Evolutionary conservation across 2,329 filamentous ascomycete genomes (phyloP).

Genomic region (Pseudocercospora crystallina): DNA sequence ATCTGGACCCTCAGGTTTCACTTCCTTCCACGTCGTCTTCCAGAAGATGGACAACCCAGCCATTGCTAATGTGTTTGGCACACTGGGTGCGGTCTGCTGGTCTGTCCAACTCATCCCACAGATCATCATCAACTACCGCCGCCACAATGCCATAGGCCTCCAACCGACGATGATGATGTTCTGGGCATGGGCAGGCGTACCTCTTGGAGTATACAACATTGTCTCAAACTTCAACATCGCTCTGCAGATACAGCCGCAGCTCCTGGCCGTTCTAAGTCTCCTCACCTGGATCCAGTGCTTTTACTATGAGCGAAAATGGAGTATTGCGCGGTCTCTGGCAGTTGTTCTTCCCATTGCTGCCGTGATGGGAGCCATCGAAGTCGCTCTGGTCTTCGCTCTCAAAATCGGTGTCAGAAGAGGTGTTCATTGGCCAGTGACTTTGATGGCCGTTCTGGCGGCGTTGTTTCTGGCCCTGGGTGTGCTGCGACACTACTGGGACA

Average conservation of each 20-base stretch:
- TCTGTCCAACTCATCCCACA: conserved; percentile 69
- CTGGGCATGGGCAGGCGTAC: conserved; percentile 67
- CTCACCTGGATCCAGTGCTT: conserved; percentile 58
- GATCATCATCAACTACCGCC: conserved; percentile 65
- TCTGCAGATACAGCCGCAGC: conserved; percentile 56
- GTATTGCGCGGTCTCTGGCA: conserved; percentile 48
- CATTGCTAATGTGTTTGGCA: conserved; percentile 58
- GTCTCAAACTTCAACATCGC: conserved; percentile 55
- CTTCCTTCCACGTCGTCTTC: neutral
- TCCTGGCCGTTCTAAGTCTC: conserved; percentile 54
- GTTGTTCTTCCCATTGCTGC: conserved; percentile 54
- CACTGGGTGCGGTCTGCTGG: conserved; percentile 64
- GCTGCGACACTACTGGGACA: conserved; percentile 68
- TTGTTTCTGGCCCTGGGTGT: conserved; percentile 65
- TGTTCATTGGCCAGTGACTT: conserved; percentile 60
- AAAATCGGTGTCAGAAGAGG: conserved; percentile 46
- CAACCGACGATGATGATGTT: conserved; percentile 72
- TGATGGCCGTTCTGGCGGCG: conserved; percentile 68
- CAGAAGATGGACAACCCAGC: conserved; percentile 18
- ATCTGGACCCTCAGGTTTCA: neutral
- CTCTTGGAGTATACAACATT: conserved; percentile 63
- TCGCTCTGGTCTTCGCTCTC: conserved; percentile 59
- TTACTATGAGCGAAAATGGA: conserved; percentile 60
- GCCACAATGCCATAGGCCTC: conserved; percentile 64
- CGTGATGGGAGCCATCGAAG: conserved; percentile 61